Evolutionary conservation across 805 yeast genomes (phyloP).

Genomic region (Cyberlindnera suaveolens): DNA sequence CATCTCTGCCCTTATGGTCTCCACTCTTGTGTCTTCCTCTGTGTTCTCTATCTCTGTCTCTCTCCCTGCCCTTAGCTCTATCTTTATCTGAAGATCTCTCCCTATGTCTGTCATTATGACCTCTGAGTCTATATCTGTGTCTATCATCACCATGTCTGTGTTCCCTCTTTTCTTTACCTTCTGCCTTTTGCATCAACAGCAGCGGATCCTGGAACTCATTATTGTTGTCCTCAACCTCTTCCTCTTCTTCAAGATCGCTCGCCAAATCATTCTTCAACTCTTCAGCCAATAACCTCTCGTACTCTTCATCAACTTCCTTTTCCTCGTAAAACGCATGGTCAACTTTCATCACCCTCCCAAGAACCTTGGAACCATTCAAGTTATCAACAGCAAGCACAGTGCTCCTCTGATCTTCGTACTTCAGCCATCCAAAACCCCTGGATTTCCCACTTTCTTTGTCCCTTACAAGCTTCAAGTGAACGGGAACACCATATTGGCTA

Average conservation of each 20-base stretch:
- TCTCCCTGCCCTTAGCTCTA: background rate
- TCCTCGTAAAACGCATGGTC: conserved; percentile 67
- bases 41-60: background rate
- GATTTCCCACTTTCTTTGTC: conserved; percentile 62
- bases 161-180: background rate
- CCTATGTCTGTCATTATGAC: background rate
- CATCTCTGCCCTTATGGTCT: conserved; percentile 3
- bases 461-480: conserved; percentile 61
- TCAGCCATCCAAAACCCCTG: conserved; percentile 73
- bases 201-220: conserved; percentile 24
- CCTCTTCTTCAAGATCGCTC: conserved; percentile 6
- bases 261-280: conserved; percentile 28
- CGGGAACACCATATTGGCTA: conserved; percentile 86
- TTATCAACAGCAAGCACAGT: conserved; percentile 86
- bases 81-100: background rate
- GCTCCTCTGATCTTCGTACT: conserved; percentile 76
- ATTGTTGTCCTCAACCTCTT: conserved; percentile 1
- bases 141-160: background rate
- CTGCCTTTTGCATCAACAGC: conserved; percentile 12
- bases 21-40: conserved; percentile 1
- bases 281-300: conserved; percentile 30
- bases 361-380: conserved; percentile 58
- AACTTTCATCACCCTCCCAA: conserved; percentile 49
- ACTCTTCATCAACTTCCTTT: conserved; percentile 44
- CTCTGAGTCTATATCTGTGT: background rate